These are phyloP conservation scores for Aegilops speltoides DNA, from an alignment of 176 grass and related monocot species.

Conservation along the genomic window DNA sequence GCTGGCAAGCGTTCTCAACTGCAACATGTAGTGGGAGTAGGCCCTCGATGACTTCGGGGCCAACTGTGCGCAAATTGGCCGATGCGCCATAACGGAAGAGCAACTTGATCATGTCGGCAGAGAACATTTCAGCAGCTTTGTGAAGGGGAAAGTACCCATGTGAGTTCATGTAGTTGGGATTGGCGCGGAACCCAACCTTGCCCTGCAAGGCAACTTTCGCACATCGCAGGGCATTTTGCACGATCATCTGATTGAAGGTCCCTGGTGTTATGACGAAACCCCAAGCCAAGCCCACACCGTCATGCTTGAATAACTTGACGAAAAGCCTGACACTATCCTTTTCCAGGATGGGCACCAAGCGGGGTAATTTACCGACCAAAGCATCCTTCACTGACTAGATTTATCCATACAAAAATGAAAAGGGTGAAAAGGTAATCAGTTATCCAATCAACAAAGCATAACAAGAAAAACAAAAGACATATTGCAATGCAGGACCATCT, in stretches of 20 bases:
- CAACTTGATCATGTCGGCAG: conserved; percentile 29
- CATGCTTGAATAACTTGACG: background rate
- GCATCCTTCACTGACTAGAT: background rate
- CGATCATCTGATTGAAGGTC: background rate
- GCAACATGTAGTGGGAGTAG: conserved; percentile 40
- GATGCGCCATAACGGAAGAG: conserved; percentile 2
- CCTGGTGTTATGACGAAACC: background rate
- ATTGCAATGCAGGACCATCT: background rate
- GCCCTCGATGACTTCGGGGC: background rate
- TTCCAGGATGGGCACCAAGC: background rate
- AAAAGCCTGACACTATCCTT: background rate
- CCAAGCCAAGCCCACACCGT: background rate
- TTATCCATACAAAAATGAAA: background rate
- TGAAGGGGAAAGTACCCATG: conserved; percentile 29
- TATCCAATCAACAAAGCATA: background rate
- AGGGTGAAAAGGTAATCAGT: background rate
- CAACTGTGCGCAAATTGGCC: conserved; percentile 18
- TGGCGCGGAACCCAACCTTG: background rate
- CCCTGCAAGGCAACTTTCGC: background rate
- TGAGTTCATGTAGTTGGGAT: conserved; percentile 29
- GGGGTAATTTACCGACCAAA: background rate
- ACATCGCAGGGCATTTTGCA: background rate
- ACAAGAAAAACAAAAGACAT: background rate
- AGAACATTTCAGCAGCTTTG: conserved; percentile 31
- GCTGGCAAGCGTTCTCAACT: conserved; percentile 25